Conservation (phyloP, 345 rosid species). For the Arabidopsis thaliana region TAIR10.1 NC_003070.9:24149501-24150000, state of each 20-base stretch:
- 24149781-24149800: not conserved
- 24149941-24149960: constrained; percentile 70
- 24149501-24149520: not conserved
- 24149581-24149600: not conserved
- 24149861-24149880: constrained; percentile 7
- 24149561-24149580: constrained; percentile 15
- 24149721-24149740: not conserved
- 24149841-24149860: not conserved
- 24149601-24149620: constrained; percentile 19
- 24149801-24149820: not conserved
- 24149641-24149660: not conserved
- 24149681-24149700: not conserved
- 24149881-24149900: not conserved
- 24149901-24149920: constrained; percentile 83
- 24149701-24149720: not conserved
- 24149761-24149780: not conserved
- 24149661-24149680: not conserved
- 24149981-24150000: constrained; percentile 64
- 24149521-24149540: constrained; percentile 24
- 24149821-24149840: constrained; percentile 19
- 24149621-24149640: constrained; percentile 31
- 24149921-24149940: constrained; percentile 72
- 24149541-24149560: constrained; percentile 47
- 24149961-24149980: constrained; percentile 56
- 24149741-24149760: not conserved